Base-by-base conservation (phyloP, 2,329 filamentous ascomycete species). In the Fusarium sp. region DNA sequence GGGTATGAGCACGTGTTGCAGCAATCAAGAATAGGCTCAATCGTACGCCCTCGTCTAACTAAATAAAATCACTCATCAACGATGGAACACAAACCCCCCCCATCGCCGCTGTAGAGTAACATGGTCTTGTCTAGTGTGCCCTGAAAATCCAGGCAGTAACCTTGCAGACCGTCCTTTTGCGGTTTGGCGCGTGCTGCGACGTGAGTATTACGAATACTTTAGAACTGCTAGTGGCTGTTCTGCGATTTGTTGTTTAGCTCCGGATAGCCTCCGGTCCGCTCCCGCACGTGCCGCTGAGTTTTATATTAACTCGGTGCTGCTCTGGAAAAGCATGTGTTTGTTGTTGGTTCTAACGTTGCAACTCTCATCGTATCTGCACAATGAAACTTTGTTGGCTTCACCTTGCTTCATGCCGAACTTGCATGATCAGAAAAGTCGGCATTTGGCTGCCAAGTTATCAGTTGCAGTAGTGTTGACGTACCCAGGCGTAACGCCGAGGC, bases 21-120 rank as follows among this genome's bases (percentile, higher is more conserved):
- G 9, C 29, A 35, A 35, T 14, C 48, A 35, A 46, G 19, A 19
- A 27, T 48, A 21, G 23, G 54, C n/a, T 27, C 39, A 57, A 37
- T n/a, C n/a, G 10, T 41, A 56, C 57, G 37, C 29, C 37, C 46
- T 60, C 35, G 57, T 35, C 29, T 41, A 25, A 39, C 19, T 41
- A n/a, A 52, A n/a, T 56, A 35, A 60, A 60, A 60, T 60, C 37
- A 54, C 58, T 60, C 58, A 60, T 18, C 39, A 44, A 35, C 37
- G 23, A 42, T 56, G 37, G 15, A 42, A 57, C 39, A n/a, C 31
- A 35, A 33, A 37, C 31, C 23, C 42, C 11, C n/a, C 18, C 14
- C 21, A 54, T 52, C 16, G 27, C 37, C 11, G 10, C n/a, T 27
- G 31, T 14, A 41, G 48, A 42, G 58, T 42, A 41, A n/a, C 48